Evolutionary conservation across 345 rosid genomes (phyloP).

Genomic region (Eucalyptus albens): DNA sequence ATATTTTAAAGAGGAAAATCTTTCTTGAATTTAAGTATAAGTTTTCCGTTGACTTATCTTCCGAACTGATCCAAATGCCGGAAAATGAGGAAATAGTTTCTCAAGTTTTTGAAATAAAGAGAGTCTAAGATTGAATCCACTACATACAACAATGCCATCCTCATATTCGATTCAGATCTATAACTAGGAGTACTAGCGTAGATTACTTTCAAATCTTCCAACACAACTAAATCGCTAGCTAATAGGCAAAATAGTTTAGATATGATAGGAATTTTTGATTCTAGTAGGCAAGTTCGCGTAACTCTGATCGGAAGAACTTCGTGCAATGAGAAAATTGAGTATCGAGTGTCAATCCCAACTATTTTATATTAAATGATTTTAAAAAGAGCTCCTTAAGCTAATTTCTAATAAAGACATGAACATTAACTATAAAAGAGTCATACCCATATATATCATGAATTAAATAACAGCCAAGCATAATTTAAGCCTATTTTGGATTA

Average conservation of each 20-base stretch:
- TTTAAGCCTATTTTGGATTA: neutral
- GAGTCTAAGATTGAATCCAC: neutral
- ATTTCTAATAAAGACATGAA: neutral
- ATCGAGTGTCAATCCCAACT: neutral
- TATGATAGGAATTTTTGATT: neutral
- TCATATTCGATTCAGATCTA: neutral
- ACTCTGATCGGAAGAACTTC: neutral
- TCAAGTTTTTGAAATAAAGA: rapidly evolving
- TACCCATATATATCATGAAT: neutral
- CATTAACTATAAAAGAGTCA: neutral
- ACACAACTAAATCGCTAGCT: neutral
- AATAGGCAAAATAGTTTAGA: neutral
- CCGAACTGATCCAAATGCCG: rapidly evolving
- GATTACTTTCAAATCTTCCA: neutral
- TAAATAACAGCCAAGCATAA: neutral
- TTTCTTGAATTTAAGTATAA: neutral
- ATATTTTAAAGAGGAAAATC: neutral
- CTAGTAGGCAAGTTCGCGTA: neutral
- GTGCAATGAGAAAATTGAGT: neutral
- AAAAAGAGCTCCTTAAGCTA: neutral
- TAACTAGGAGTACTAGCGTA: neutral
- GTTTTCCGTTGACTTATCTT: neutral
- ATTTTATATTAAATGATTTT: neutral
- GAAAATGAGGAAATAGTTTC: neutral
- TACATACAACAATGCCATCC: neutral